Percentiles rank a stretch among this genome's conserved stretches.
Conservation (phyloP, 2,329 filamentous ascomycete species). For the Exophiala dermatitidis region DNA sequence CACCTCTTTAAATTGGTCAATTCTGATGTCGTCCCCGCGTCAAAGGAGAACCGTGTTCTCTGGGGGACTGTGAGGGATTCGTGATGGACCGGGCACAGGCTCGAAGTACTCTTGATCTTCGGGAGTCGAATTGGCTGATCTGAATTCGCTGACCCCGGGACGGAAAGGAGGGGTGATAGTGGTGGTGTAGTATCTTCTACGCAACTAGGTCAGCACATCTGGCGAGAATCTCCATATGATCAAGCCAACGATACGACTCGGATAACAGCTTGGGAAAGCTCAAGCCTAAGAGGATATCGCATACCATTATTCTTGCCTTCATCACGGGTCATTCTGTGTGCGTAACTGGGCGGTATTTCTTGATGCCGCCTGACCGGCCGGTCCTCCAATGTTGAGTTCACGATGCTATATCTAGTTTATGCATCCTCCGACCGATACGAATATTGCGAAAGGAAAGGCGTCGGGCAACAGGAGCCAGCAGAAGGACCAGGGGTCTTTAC, state of each 20-base stretch:
- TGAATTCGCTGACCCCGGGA: constrained; percentile 9
- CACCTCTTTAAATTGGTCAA: constrained; percentile 70
- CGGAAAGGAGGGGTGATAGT: constrained; percentile 15
- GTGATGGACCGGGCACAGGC: constrained; percentile 38
- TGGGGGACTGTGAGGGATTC: constrained; percentile 53
- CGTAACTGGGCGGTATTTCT: constrained; percentile 2
- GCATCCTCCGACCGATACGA: constrained; percentile 7
- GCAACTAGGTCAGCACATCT: constrained; percentile 4
- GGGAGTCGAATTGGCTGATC: constrained; percentile 30
- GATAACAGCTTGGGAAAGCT: not conserved
- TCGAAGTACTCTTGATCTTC: constrained; percentile 46
- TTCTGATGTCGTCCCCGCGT: constrained; percentile 59
- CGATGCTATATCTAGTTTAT: constrained; percentile 2
- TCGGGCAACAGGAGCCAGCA: not conserved
- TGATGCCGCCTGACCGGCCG: constrained; percentile 9
- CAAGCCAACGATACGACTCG: not conserved
- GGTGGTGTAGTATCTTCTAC: constrained; percentile 19
- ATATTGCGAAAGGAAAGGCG: not conserved
- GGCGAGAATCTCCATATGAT: not conserved
- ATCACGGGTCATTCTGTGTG: constrained; percentile 21
- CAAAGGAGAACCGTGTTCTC: constrained; percentile 68
- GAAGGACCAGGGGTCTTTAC: not conserved
- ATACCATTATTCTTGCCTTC: constrained; percentile 16
- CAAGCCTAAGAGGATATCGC: not conserved
- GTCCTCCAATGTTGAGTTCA: constrained; percentile 12